These are phyloP conservation scores for Aspergillus sclerotioniger DNA, from an alignment of 495 filamentous ascomycete species.

Conservation along the genomic window DNA sequence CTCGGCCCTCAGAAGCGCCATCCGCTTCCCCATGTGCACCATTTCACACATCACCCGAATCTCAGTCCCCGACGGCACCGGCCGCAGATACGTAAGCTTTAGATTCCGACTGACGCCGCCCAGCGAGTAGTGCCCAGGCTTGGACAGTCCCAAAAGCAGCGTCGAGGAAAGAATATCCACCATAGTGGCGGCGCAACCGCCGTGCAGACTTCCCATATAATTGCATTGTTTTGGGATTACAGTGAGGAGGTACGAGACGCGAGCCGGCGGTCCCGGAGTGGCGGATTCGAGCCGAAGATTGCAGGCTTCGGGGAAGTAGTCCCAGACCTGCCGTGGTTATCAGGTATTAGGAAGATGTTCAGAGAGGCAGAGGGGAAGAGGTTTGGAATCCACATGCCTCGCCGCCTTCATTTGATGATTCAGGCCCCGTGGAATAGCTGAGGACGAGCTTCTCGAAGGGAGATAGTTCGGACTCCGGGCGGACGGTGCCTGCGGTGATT, in stretches of 20 bases:
- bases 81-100: constrained; percentile 65
- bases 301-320: constrained; percentile 28
- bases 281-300: constrained; percentile 45
- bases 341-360: neutral
- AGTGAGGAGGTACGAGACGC: constrained; percentile 43
- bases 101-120: constrained; percentile 68
- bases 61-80: constrained; percentile 49
- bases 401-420: neutral
- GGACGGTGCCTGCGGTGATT: neutral
- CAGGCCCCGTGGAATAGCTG: neutral
- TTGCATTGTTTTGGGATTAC: constrained; percentile 58
- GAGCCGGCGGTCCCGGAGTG: constrained; percentile 31
- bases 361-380: neutral
- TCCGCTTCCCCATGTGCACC: constrained; percentile 57
- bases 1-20: constrained; percentile 47
- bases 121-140: constrained; percentile 58
- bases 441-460: neutral
- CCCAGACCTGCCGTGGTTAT: constrained; percentile 34
- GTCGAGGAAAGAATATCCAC: constrained; percentile 65
- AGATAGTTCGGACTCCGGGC: neutral
- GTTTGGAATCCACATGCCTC: neutral
- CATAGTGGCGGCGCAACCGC: constrained; percentile 64
- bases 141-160: constrained; percentile 54
- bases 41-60: constrained; percentile 60
- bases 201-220: constrained; percentile 61